Base-by-base conservation (phyloP, 2,329 filamentous ascomycete genomes). In the Colletotrichum navitas region DNA sequence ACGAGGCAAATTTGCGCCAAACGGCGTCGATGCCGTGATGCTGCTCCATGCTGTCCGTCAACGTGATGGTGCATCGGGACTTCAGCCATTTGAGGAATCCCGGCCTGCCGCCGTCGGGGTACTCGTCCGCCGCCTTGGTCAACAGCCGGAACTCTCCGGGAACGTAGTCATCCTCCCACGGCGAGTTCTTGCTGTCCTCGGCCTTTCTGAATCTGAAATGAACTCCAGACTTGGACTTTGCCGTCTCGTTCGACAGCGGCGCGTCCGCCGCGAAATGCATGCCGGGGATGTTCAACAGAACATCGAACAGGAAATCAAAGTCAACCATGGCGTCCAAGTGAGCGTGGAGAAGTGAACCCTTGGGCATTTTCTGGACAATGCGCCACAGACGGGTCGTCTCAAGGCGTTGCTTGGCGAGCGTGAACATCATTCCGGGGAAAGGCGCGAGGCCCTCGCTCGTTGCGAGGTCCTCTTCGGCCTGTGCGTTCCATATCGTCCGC, bases 271-370 rank as follows among this genome's bases (percentile, higher is more conserved):
- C 86, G 54, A 95, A 86, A 78, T 91, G 90, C 74, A 95, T 90
- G 1, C 93, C 92, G 0, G 90, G 87, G 0, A 89, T 93, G 8
- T 84, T 83, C 70, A 97, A 85, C 4, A 91, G 87, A 74, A 90
- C 85, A 16, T 90, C 87, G 45, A 95, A 85, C 6, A 95, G 82
- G 83, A 89, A 94, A 77, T 93, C 90, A 65, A 92, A 87, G 78
- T 96, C 92, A 51, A 95, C 91, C 90, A 94, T 94, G 75, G 93
- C 93, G 80, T 94, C 92, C 75, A 94, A 83, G 80, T 97, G 93
- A 51, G 92, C 92, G 83, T 97, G 93, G 66, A 95, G 82, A 36
- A 95, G 83, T 10, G 91, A 86, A 16, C 94, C 94, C 79, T 97
- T 97, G 24, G 94, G 94, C 91, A 97, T 92, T 75, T 85, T 87